These are phyloP conservation scores for Wallacemonas rigidus DNA, from an alignment of 208 protist species.

Conservation along the genomic window DNA sequence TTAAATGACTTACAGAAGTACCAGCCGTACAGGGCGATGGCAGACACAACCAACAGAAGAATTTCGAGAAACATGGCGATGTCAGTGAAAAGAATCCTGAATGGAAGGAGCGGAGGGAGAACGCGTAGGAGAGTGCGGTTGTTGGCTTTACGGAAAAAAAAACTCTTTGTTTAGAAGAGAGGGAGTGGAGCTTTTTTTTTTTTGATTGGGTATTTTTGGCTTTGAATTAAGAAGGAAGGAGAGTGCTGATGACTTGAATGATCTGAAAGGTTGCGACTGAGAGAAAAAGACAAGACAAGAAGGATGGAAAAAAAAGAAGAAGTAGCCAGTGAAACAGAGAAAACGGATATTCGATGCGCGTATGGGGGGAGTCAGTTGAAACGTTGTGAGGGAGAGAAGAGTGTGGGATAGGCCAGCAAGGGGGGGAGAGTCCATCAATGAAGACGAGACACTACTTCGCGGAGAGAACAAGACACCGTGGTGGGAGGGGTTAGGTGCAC, in stretches of 20 bases:
- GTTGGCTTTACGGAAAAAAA: background rate
- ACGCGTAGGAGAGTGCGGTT: background rate
- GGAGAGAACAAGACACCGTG: too few species aligned
- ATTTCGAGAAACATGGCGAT: constrained; percentile 58
- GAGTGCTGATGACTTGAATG: constrained; percentile 22
- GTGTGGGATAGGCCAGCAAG: too few species aligned
- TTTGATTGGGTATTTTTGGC: background rate
- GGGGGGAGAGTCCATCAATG: too few species aligned
- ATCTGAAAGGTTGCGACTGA: constrained; percentile 20
- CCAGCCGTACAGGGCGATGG: constrained; percentile 63
- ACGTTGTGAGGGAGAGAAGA: too few species aligned
- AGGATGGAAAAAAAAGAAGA: constrained; percentile 10
- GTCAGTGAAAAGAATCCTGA: background rate
- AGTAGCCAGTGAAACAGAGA: constrained; percentile 16
- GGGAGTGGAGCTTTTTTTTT: background rate
- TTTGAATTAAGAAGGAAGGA: background rate
- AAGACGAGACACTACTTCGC: too few species aligned
- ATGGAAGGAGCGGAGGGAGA: background rate
- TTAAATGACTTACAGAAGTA: constrained; percentile 86
- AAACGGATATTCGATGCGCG: background rate
- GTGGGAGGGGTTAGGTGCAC: too few species aligned
- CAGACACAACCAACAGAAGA: constrained; percentile 46
- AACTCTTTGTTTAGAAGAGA: background rate
- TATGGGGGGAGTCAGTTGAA: too few species aligned
- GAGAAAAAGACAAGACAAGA: background rate